Conservation (phyloP, 2,329 filamentous ascomycete genomes). For the Xylariaceae sp. region DNA sequence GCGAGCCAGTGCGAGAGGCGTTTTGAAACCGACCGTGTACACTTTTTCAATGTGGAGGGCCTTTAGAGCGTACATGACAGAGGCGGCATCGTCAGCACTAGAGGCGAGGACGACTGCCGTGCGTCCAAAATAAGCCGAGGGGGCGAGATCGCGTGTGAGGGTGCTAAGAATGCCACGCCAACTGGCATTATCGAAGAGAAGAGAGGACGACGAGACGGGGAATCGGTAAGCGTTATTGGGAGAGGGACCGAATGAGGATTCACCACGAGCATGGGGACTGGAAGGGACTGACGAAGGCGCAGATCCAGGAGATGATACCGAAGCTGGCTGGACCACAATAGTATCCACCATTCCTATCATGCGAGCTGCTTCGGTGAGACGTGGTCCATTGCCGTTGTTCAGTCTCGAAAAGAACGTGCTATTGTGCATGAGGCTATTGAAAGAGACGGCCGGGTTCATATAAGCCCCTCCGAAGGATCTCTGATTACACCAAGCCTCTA, state of each 20-base stretch:
- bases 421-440: constrained; percentile 54
- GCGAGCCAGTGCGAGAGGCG: constrained; percentile 53
- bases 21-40: constrained; percentile 78
- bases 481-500: constrained; percentile 68
- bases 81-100: constrained; percentile 68
- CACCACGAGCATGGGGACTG: constrained; percentile 39
- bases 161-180: constrained; percentile 84
- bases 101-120: constrained; percentile 71
- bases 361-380: constrained; percentile 68
- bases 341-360: constrained; percentile 80
- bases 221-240: constrained; percentile 30
- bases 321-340: constrained; percentile 58
- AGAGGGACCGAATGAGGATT: constrained; percentile 18
- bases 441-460: constrained; percentile 65
- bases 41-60: constrained; percentile 72
- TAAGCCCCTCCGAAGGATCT: constrained; percentile 77
- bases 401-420: constrained; percentile 47
- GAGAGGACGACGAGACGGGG: constrained; percentile 46
- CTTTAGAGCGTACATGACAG: constrained; percentile 71
- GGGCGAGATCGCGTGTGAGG: constrained; percentile 73
- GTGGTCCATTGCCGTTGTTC: constrained; percentile 47
- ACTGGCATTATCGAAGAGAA: constrained; percentile 75
- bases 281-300: constrained; percentile 44
- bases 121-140: constrained; percentile 71
- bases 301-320: constrained; percentile 40